Percentiles rank a stretch among this genome's conserved stretches.
Evolutionary conservation across 2,329 filamentous ascomycete species (phyloP).

Genomic region (Purpureocillium takamizusanense): DNA sequence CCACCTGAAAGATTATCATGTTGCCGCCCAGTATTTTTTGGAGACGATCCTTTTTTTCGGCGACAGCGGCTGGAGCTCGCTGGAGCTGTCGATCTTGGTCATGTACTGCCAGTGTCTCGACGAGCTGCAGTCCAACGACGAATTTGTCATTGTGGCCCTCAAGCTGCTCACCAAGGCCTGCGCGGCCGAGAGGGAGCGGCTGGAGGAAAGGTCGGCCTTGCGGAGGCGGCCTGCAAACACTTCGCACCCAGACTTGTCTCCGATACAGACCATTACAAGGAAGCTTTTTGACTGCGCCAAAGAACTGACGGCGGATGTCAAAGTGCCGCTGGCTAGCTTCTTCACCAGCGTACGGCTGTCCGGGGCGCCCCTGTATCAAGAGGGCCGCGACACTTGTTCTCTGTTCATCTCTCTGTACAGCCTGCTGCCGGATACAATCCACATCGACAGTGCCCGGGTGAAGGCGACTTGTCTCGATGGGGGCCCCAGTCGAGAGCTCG

Average conservation of each 20-base stretch:
- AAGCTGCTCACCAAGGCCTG: constrained; percentile 64
- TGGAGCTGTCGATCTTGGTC: constrained; percentile 76
- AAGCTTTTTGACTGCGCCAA: constrained; percentile 38
- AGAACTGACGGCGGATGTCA: constrained; percentile 46
- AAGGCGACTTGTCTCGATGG: constrained; percentile 48
- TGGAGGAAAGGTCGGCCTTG: constrained; percentile 24
- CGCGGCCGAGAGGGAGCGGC: constrained; percentile 39
- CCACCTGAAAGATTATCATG: constrained; percentile 61
- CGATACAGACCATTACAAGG: constrained; percentile 37
- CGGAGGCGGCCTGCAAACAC: constrained; percentile 7
- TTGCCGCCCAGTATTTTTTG: constrained; percentile 70
- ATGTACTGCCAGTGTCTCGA: constrained; percentile 80
- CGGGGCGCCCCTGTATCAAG: constrained; percentile 59
- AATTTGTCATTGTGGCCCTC: constrained; percentile 69
- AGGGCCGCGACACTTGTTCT: constrained; percentile 66
- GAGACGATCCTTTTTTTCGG: constrained; percentile 72
- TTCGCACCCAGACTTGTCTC: constrained; percentile 18
- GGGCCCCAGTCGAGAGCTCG: constrained; percentile 52
- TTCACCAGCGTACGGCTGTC: constrained; percentile 63
- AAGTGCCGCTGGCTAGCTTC: constrained; percentile 61
- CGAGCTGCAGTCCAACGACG: constrained; percentile 64
- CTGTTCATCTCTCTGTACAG: constrained; percentile 61
- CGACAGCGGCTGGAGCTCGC: constrained; percentile 64
- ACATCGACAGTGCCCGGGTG: constrained; percentile 55
- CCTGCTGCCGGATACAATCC: constrained; percentile 61